phyloP scores from a whole-genome alignment of 257 asterid genomes.

The Solanum chmielewskii region DNA sequence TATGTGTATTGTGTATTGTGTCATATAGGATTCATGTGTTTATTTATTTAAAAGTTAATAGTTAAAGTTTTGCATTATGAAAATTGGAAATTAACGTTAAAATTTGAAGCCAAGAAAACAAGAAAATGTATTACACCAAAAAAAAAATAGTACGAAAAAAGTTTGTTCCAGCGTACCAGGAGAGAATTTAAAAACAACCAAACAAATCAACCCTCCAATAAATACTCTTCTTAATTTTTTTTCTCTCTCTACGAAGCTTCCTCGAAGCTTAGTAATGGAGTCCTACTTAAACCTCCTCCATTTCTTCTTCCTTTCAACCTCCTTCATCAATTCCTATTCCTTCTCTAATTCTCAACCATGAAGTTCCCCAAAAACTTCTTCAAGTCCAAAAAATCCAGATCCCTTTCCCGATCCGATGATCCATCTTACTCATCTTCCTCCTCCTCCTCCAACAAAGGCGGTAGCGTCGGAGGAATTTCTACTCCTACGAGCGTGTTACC shows the following conservation, averaged over 20 bases:
- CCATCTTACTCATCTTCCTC: constrained; percentile 16
- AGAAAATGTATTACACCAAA: no score
- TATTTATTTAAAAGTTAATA: no score
- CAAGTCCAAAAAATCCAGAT: constrained; percentile 6
- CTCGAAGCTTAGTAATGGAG: constrained; percentile 39
- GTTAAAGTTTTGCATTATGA: no score
- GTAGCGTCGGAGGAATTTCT: constrained; percentile 3
- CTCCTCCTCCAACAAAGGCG: background rate
- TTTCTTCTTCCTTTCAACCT: background rate
- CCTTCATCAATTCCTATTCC: background rate
- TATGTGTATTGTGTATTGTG: no score
- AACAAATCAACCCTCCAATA: constrained; percentile 3
- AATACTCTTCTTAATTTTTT: background rate
- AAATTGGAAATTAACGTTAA: no score
- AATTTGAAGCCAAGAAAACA: no score
- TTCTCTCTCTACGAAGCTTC: constrained; percentile 50
- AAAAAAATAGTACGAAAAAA: background rate
- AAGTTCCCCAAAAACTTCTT: constrained; percentile 30
- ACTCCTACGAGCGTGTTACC: constrained; percentile 79
- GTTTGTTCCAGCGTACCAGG: background rate
- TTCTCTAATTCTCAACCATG: background rate
- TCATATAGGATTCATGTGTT: no score
- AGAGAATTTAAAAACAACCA: background rate
- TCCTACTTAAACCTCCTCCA: constrained; percentile 6
- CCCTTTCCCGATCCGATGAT: constrained; percentile 16